Conservation (phyloP, 495 filamentous ascomycete species). For the Schizothecium vesticola region DNA sequence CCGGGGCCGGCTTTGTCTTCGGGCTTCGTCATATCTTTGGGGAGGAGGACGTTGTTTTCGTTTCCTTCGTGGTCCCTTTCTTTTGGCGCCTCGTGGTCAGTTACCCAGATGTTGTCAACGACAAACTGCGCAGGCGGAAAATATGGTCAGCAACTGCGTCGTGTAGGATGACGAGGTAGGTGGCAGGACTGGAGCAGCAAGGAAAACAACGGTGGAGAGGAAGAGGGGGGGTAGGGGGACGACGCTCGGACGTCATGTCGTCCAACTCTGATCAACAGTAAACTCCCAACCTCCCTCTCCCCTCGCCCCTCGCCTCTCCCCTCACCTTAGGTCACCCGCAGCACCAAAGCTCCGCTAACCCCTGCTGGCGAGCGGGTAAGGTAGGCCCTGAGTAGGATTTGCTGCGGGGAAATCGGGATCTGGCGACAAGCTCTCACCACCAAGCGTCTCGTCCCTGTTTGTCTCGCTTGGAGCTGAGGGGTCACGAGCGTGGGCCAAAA, state of each 20-base stretch:
- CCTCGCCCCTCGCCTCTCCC: background rate
- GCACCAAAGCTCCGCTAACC: background rate
- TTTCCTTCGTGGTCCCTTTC: conserved; percentile 73
- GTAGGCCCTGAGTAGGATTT: background rate
- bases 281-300: background rate
- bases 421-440: background rate
- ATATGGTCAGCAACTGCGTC: conserved; percentile 15
- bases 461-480: background rate
- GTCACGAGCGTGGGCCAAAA: background rate
- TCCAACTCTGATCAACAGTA: conserved; percentile 3
- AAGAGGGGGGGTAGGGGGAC: conserved; percentile 4
- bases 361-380: background rate
- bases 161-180: background rate
- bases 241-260: conserved; percentile 9
- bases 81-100: conserved; percentile 68
- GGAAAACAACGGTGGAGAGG: conserved; percentile 1
- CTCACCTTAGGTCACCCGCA: background rate
- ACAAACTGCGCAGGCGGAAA: conserved; percentile 60
- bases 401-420: background rate
- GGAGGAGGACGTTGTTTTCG: conserved; percentile 82
- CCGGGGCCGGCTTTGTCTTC: conserved; percentile 33
- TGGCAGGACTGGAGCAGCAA: background rate
- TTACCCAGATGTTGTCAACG: conserved; percentile 82
- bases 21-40: conserved; percentile 57
- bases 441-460: background rate